A percentile compares a stretch with the other conserved stretches of the same genome.
These are phyloP conservation scores for Dactylonectria estremocensis DNA, from an alignment of 2,329 filamentous ascomycete species.

Conservation along the genomic window DNA sequence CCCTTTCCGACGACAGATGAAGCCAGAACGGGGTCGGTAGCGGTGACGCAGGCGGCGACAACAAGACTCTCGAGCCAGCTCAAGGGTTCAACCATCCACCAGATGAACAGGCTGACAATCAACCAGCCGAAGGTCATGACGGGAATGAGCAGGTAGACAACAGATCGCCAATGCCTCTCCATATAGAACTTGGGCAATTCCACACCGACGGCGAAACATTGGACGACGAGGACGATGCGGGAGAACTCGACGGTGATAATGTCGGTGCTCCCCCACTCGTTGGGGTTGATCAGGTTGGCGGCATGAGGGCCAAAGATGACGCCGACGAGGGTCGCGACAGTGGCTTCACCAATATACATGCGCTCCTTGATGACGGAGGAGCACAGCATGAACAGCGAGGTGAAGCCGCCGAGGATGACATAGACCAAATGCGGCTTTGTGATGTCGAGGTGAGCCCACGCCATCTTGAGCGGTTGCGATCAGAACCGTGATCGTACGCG, in stretches of 20 bases:
- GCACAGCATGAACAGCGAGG: constrained; percentile 97
- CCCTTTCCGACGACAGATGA: constrained; percentile 99
- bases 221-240: constrained; percentile 89
- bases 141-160: constrained; percentile 87
- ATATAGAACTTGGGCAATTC: constrained; percentile 95
- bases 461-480: constrained; percentile 65
- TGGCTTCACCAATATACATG: constrained; percentile 98
- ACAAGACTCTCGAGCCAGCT: constrained; percentile 92
- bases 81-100: constrained; percentile 86
- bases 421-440: constrained; percentile 98
- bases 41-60: constrained; percentile 93
- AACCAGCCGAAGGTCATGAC: constrained; percentile 99
- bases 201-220: constrained; percentile 93
- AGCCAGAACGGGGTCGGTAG: constrained; percentile 95
- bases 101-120: constrained; percentile 92
- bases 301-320: constrained; percentile 92
- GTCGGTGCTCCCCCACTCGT: constrained; percentile 85
- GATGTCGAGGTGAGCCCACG: constrained; percentile 85
- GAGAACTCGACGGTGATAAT: constrained; percentile 92
- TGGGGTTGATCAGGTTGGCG: constrained; percentile 83
- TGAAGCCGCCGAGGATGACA: constrained; percentile 98
- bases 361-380: constrained; percentile 98
- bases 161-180: constrained; percentile 97
- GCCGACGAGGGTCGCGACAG: constrained; percentile 89
- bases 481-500: neutral